Evolutionary conservation across 1,284 basidiomycete species (phyloP), one percentile per base, ranked within the genome.

Genomic region (Irpex sp.): DNA sequence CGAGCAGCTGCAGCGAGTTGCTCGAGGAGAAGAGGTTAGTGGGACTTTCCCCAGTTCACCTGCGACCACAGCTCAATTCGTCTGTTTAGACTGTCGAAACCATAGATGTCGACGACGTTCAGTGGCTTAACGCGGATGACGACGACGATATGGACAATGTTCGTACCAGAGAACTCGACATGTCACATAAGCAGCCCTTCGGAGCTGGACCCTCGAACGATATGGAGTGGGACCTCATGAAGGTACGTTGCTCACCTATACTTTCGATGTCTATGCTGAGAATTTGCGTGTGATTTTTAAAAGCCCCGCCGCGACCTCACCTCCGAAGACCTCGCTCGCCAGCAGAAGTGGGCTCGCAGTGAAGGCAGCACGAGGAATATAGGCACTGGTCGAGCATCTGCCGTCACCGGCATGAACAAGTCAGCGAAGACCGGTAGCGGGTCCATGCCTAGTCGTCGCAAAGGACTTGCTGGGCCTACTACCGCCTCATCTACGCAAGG

Each of bases 31-130:
- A 12, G 64, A 67, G n/a, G n/a, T n/a, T n/a, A n/a, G n/a, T n/a
- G n/a, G n/a, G n/a, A n/a, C n/a, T n/a, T n/a, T n/a, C n/a, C n/a
- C n/a, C n/a, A n/a, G n/a, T n/a, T 33, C 28, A 2, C 28, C 7
- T 33, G 28, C 28, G 28, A 33, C 28, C 2, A 33, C 2, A 6
- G 28, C 28, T 33, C 7, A 33, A 33, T 33, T 33, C 28, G 28
- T 6, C 28, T 33, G 7, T 33, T 33, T 33, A 33, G 28, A 33
- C 28, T 33, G 28, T 33, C 28, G 28, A 72, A 59, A 68, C 59
- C 56, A 69, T 80, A 61, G 72, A 87, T 69, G 77, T 77, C 4
- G 67, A 79, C 57, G 82, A 90, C 66, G 79, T 82, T 5, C 80
- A 80, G 16, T 90, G 85, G 84, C 67, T 87, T 28, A 51, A 61